Percentiles rank a stretch among this genome's conserved stretches.
These are phyloP conservation scores for Endocarpon pusillum DNA, from an alignment of 495 filamentous ascomycete genomes.

Conservation along the genomic window DNA sequence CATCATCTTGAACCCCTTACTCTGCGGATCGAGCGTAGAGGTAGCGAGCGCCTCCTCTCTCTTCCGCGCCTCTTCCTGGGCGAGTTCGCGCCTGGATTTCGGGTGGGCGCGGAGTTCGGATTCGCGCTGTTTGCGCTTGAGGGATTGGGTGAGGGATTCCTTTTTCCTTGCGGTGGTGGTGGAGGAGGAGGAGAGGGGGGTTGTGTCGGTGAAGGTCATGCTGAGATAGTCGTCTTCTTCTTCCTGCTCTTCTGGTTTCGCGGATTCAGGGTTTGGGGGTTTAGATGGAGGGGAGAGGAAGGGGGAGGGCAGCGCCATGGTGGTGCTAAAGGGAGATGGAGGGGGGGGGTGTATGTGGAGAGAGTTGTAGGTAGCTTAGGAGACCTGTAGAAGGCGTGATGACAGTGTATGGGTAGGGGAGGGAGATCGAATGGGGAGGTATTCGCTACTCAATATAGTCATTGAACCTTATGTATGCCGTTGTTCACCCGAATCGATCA, in stretches of 20 bases:
- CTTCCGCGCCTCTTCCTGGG: conserved; percentile 44
- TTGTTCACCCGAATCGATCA: too few relatives aligned
- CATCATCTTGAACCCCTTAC: conserved; percentile 91
- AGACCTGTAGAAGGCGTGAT: too few relatives aligned
- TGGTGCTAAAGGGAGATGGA: too few relatives aligned
- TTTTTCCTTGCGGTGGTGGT: conserved; percentile 32
- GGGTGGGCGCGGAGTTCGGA: conserved; percentile 39
- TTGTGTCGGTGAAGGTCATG: conserved; percentile 36
- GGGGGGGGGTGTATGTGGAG: too few relatives aligned
- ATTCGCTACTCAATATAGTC: too few relatives aligned
- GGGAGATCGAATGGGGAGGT: too few relatives aligned
- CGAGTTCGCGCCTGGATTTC: conserved; percentile 72
- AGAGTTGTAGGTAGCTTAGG: too few relatives aligned
- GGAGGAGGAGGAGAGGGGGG: conserved; percentile 28
- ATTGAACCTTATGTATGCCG: too few relatives aligned
- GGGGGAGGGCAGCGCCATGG: too few relatives aligned
- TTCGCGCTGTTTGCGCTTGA: neutral
- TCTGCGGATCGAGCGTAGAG: conserved; percentile 40
- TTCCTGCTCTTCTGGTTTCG: conserved; percentile 20
- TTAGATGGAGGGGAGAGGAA: too few relatives aligned
- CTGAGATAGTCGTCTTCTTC: conserved; percentile 51
- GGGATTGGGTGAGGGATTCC: neutral
- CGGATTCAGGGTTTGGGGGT: too few relatives aligned
- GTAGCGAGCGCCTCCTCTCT: conserved; percentile 60
- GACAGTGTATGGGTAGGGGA: too few relatives aligned